Evolutionary conservation across 164 flowering plant genomes (phyloP).

Genomic region (Vitis riparia): DNA sequence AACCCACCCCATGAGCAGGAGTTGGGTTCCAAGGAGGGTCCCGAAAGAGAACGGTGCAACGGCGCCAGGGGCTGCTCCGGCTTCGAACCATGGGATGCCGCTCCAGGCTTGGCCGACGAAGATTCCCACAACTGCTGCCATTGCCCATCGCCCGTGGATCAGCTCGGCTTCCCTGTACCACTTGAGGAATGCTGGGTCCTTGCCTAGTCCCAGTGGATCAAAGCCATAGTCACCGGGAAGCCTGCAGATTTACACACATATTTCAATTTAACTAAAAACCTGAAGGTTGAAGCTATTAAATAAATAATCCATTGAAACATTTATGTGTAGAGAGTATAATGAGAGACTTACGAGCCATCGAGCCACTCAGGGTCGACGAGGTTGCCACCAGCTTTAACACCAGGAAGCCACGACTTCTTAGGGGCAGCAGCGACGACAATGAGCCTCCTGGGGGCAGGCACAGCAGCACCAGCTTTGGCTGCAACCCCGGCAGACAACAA

Average conservation of each 20-base stretch:
- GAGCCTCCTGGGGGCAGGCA: constrained; percentile 34
- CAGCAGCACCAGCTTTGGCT: constrained; percentile 11
- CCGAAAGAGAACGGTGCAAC: constrained; percentile 98
- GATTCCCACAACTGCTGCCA: constrained; percentile 92
- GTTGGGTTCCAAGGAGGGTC: constrained; percentile 86
- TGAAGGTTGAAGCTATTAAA: too few relatives aligned
- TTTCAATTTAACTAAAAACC: too few relatives aligned
- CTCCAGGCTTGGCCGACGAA: constrained; percentile 97
- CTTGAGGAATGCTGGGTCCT: constrained; percentile 93
- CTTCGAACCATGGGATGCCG: constrained; percentile 96
- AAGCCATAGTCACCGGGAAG: constrained; percentile 95
- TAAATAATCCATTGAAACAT: neutral
- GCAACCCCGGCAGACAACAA: constrained; percentile 30
- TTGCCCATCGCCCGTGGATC: constrained; percentile 99
- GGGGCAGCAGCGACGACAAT: constrained; percentile 49
- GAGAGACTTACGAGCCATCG: constrained; percentile 87
- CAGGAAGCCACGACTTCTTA: constrained; percentile 94
- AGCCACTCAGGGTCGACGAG: constrained; percentile 96
- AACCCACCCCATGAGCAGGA: constrained; percentile 98
- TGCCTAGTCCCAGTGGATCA: constrained; percentile 96
- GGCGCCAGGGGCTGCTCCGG: constrained; percentile 94
- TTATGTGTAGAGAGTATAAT: neutral
- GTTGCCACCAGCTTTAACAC: constrained; percentile 73
- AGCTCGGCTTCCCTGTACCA: constrained; percentile 99
- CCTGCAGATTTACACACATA: constrained; percentile 34